A percentile compares a stretch with the other conserved stretches of the same genome.
phyloP scores from a whole-genome alignment of 2,329 filamentous ascomycete species.

The Trichoderma koningiopsis region DNA sequence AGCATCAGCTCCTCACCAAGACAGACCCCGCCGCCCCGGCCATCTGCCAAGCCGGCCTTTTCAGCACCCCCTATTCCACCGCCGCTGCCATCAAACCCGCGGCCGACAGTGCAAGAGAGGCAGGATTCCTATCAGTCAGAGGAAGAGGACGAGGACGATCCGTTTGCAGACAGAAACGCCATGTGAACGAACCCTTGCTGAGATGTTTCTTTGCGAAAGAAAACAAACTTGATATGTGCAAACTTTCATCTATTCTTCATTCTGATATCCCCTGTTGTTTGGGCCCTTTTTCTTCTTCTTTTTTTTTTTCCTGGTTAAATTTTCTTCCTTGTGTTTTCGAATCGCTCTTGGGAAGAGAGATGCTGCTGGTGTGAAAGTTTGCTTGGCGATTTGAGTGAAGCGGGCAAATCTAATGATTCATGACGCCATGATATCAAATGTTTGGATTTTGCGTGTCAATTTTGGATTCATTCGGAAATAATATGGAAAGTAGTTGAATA shows the following conservation, averaged over 20 bases:
- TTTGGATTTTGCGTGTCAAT: background rate
- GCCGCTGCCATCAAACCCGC: slow-evolving; percentile 36
- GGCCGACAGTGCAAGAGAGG: slow-evolving; percentile 38
- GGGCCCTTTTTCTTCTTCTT: background rate
- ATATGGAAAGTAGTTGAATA: background rate
- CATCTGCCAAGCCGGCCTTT: slow-evolving; percentile 51
- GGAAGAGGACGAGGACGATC: slow-evolving; percentile 73
- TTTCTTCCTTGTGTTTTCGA: background rate
- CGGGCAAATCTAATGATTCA: slow-evolving; percentile 18
- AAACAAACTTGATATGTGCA: background rate
- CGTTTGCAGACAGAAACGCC: slow-evolving; percentile 82
- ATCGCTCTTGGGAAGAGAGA: background rate
- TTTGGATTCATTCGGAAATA: background rate
- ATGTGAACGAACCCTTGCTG: slow-evolving; percentile 38
- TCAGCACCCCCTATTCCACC: slow-evolving; percentile 37
- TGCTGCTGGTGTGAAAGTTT: background rate
- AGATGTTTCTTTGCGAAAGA: background rate
- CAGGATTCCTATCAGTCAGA: slow-evolving; percentile 39
- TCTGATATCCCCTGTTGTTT: background rate
- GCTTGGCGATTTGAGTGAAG: background rate
- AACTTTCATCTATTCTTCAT: background rate
- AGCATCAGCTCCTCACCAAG: slow-evolving; percentile 46
- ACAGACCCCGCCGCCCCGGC: slow-evolving; percentile 47
- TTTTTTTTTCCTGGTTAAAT: background rate
- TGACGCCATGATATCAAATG: slow-evolving; percentile 5